These are phyloP conservation scores for Thozetella sp. DNA, from an alignment of 495 filamentous ascomycete species.

Conservation along the genomic window DNA sequence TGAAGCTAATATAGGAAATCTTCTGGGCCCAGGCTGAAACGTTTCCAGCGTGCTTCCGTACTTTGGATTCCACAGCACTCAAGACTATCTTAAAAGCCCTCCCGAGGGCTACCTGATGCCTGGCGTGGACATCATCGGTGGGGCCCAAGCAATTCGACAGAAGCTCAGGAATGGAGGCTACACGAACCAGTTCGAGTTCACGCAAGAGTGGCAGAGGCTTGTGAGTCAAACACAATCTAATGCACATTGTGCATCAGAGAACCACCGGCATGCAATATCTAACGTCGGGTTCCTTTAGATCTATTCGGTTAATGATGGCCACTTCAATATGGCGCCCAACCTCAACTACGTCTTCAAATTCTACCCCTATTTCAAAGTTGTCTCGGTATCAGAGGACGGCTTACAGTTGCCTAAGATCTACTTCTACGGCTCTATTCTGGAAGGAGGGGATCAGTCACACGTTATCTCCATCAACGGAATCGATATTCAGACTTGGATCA, in stretches of 20 bases:
- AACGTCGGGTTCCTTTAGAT: slow-evolving; percentile 7
- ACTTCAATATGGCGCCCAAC: slow-evolving; percentile 26
- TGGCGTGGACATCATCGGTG: slow-evolving; percentile 37
- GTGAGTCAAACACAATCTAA: no score
- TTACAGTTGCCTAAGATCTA: slow-evolving; percentile 20
- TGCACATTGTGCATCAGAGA: no score
- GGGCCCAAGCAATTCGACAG: slow-evolving; percentile 31
- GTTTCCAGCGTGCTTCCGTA: slow-evolving; percentile 8
- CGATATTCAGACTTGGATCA: slow-evolving; percentile 4
- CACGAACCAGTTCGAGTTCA: slow-evolving; percentile 51
- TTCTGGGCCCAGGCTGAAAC: neutral
- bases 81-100: slow-evolving; percentile 43
- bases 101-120: slow-evolving; percentile 39
- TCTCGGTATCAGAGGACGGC: slow-evolving; percentile 24
- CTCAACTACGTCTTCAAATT: slow-evolving; percentile 18
- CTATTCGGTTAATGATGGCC: slow-evolving; percentile 41
- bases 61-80: slow-evolving; percentile 32
- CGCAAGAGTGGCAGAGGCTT: slow-evolving; percentile 31
- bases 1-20: neutral
- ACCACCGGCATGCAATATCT: no score
- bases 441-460: neutral
- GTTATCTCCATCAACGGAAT: slow-evolving; percentile 13
- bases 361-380: slow-evolving; percentile 13
- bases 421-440: slow-evolving; percentile 11
- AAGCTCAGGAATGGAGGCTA: slow-evolving; percentile 28